Conservation (phyloP, 441 rosid genomes). For the Syzygium malaccense region DNA sequence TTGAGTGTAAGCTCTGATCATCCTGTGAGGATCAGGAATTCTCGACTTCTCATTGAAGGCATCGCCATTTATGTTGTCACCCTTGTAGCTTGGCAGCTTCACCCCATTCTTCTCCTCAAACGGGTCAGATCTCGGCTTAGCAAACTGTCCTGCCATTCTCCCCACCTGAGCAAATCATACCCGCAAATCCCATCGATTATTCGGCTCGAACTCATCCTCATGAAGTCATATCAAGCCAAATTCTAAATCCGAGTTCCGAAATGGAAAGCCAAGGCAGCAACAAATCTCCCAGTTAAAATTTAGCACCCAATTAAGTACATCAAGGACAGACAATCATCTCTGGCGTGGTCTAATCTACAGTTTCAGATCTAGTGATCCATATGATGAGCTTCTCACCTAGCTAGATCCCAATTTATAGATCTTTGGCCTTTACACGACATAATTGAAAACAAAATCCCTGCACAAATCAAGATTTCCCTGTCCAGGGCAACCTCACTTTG, state of each 20-base stretch:
- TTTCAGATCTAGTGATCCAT: neutral
- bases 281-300: neutral
- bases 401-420: neutral
- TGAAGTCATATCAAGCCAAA: neutral
- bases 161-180: neutral
- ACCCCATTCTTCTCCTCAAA: slow-evolving; percentile 10
- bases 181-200: neutral
- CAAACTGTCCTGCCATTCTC: slow-evolving; percentile 10
- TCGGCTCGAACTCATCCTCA: neutral
- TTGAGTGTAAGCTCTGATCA: slow-evolving; percentile 11
- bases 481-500: neutral
- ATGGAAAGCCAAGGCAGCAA: neutral
- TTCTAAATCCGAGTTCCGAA: neutral
- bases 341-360: neutral
- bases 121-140: slow-evolving; percentile 3
- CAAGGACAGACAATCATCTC: neutral
- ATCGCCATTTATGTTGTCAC: slow-evolving; percentile 13
- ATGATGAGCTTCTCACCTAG: neutral
- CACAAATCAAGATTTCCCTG: neutral
- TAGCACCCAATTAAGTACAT: neutral
- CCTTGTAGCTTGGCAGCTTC: slow-evolving; percentile 11
- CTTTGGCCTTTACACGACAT: neutral
- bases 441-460: neutral
- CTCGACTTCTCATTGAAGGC: slow-evolving; percentile 5
- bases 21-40: slow-evolving; percentile 11